Evolutionary conservation across 148 eudicot genomes (phyloP).

Genomic region (Pharnaceum exiguum): DNA sequence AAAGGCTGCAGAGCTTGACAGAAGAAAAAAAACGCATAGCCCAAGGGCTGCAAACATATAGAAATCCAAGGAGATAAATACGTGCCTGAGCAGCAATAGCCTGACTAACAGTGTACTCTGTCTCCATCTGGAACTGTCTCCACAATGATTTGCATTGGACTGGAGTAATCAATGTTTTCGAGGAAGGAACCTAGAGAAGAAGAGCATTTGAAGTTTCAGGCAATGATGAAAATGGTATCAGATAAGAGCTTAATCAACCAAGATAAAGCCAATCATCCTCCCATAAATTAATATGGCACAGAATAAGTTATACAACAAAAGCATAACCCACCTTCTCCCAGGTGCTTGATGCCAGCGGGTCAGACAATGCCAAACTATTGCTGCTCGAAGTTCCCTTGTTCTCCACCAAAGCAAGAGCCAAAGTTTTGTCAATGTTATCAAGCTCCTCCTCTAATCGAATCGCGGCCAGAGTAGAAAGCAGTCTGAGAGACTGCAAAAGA

Average conservation of each 20-base stretch:
- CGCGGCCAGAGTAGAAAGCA: conserved; percentile 89
- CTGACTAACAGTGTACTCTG: conserved; percentile 93
- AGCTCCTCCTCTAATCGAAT: conserved; percentile 71
- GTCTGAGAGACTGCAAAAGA: conserved; percentile 67
- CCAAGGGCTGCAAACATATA: no score
- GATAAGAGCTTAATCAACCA: neutral
- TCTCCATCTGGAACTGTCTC: conserved; percentile 92
- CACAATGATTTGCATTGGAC: conserved; percentile 95
- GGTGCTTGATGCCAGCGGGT: conserved; percentile 88
- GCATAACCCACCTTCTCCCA: conserved; percentile 78
- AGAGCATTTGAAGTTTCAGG: neutral
- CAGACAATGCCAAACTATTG: conserved; percentile 41
- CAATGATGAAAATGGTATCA: neutral
- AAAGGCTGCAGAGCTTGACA: neutral
- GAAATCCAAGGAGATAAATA: conserved; percentile 1
- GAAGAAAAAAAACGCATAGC: neutral
- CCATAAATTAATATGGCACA: no score
- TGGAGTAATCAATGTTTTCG: conserved; percentile 85
- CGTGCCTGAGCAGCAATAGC: conserved; percentile 97
- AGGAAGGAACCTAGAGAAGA: conserved; percentile 59
- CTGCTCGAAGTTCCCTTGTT: conserved; percentile 30
- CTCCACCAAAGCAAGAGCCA: conserved; percentile 68
- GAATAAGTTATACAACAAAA: neutral
- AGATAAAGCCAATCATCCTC: no score
- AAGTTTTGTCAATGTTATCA: conserved; percentile 67